Evolutionary conservation across 2,329 filamentous ascomycete species (phyloP).

Genomic region (Cercospora janseana): DNA sequence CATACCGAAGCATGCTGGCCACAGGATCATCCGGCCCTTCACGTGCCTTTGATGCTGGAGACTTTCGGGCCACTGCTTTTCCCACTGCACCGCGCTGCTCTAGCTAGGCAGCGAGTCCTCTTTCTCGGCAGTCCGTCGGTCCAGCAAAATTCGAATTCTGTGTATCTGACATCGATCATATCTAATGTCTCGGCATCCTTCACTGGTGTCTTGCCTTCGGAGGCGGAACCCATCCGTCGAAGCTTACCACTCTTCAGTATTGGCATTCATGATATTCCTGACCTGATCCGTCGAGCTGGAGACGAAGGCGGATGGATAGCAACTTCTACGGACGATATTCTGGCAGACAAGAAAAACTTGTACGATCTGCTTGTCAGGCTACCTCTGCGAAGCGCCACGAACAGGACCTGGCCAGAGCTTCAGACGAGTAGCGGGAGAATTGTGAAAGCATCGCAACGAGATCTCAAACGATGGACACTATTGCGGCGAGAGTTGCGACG

Average conservation of each 20-base stretch:
- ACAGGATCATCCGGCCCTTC: slow-evolving; percentile 80
- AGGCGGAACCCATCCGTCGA: slow-evolving; percentile 56
- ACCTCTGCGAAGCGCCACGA: slow-evolving; percentile 30
- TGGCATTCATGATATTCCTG: slow-evolving; percentile 87
- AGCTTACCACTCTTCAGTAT: slow-evolving; percentile 86
- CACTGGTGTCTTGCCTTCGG: slow-evolving; percentile 61
- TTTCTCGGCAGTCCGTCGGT: slow-evolving; percentile 85
- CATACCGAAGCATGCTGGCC: slow-evolving; percentile 59
- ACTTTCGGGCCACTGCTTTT: slow-evolving; percentile 89
- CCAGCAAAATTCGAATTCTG: slow-evolving; percentile 76
- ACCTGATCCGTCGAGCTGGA: slow-evolving; percentile 60
- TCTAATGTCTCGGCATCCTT: slow-evolving; percentile 80
- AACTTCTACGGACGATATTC: slow-evolving; percentile 91
- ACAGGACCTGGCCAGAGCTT: slow-evolving; percentile 64
- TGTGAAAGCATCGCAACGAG: slow-evolving; percentile 84
- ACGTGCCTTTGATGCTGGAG: slow-evolving; percentile 72
- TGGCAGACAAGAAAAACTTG: slow-evolving; percentile 78
- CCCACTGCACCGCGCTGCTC: slow-evolving; percentile 80
- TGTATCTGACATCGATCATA: slow-evolving; percentile 91
- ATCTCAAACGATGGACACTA: slow-evolving; percentile 74
- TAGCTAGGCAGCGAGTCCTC: slow-evolving; percentile 83
- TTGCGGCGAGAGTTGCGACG: slow-evolving; percentile 49
- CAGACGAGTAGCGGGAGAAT: slow-evolving; percentile 63
- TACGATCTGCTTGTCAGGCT: slow-evolving; percentile 85
- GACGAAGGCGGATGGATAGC: slow-evolving; percentile 72